Evolutionary conservation across 768 basidiomycete species (phyloP).

Genomic region (Mycena kentingensis): DNA sequence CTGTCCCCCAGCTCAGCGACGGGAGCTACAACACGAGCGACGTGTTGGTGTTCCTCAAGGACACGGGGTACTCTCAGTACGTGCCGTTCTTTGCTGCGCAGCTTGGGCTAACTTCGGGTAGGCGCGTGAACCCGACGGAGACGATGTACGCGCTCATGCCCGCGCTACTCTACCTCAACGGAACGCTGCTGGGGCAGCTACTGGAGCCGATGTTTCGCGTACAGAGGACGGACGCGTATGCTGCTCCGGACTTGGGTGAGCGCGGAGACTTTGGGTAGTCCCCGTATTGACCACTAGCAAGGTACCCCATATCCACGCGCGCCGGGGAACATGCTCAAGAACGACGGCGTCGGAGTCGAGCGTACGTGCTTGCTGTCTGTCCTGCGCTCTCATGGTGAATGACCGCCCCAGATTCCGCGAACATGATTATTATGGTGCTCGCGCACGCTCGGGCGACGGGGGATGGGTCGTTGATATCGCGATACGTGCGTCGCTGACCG

Average conservation of each 20-base stretch:
- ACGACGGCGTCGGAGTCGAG: slow-evolving; percentile 26
- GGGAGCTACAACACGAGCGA: slow-evolving; percentile 42
- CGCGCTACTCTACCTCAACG: slow-evolving; percentile 45
- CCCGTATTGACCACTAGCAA: not conserved
- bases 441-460: slow-evolving; percentile 36
- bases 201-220: slow-evolving; percentile 56
- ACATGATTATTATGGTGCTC: slow-evolving; percentile 60
- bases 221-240: slow-evolving; percentile 32
- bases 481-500: slow-evolving; percentile 35
- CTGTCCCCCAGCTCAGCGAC: slow-evolving; percentile 33
- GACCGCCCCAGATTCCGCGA: slow-evolving; percentile 48
- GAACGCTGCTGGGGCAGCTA: slow-evolving; percentile 41
- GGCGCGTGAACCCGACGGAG: slow-evolving; percentile 47
- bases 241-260: slow-evolving; percentile 36
- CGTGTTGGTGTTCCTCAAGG: slow-evolving; percentile 49
- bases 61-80: slow-evolving; percentile 43
- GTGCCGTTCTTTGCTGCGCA: slow-evolving; percentile 25
- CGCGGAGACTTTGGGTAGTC: not conserved
- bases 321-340: slow-evolving; percentile 19
- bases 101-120: too few relatives aligned
- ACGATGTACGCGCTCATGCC: slow-evolving; percentile 48
- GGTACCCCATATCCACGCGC: slow-evolving; percentile 24
- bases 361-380: slow-evolving; percentile 14
- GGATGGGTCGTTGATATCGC: slow-evolving; percentile 38
- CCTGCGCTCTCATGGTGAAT: not conserved